These are phyloP conservation scores for Biscogniauxia sp. DNA, from an alignment of 2,329 filamentous ascomycete genomes.

Conservation along the genomic window DNA sequence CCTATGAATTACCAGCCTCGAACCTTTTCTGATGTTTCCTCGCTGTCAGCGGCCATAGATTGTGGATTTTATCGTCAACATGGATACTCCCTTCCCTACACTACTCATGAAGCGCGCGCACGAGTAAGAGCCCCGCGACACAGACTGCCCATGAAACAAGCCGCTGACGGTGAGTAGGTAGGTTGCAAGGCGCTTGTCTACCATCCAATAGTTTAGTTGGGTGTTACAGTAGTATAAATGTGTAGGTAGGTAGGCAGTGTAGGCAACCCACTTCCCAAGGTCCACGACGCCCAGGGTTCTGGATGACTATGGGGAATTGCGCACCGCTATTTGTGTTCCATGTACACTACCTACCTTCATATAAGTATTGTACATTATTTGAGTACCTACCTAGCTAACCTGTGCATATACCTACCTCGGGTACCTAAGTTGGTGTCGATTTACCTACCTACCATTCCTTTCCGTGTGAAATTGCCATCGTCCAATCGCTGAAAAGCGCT, in stretches of 20 bases:
- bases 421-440: too few relatives aligned
- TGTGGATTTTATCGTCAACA: background rate
- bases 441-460: background rate
- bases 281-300: background rate
- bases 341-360: background rate
- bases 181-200: background rate
- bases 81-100: background rate
- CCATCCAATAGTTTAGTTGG: background rate
- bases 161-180: background rate
- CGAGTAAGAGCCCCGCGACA: background rate
- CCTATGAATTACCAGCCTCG: background rate
- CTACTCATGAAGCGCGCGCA: background rate
- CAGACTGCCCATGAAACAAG: background rate
- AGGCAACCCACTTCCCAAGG: background rate
- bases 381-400: too few relatives aligned
- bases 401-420: too few relatives aligned
- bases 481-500: background rate
- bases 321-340: background rate
- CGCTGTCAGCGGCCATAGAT: too few relatives aligned
- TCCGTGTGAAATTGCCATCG: background rate
- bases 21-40: background rate
- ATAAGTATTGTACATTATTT: too few relatives aligned
- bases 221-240: background rate
- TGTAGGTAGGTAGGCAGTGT: background rate
- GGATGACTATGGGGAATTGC: background rate